phyloP scores from a whole-genome alignment of 2,329 filamentous ascomycete species.

The Hymenoscyphus salicellus region DNA sequence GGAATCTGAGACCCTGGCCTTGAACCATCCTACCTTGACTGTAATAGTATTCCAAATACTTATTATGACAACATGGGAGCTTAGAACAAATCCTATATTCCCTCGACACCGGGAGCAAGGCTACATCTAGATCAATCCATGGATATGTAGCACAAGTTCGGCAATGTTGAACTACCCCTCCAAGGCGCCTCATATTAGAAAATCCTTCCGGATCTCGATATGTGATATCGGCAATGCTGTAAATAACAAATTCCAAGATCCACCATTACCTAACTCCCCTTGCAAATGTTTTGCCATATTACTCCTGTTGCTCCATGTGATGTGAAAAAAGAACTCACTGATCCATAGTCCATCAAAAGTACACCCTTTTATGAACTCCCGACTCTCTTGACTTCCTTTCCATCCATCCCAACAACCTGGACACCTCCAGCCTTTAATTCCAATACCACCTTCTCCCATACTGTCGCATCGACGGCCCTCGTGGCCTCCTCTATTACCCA shows the following conservation, averaged over 20 bases:
- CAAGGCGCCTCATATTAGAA: neutral
- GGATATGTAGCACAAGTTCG: too few relatives aligned
- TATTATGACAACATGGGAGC: neutral
- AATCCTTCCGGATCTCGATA: neutral
- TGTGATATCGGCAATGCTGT: neutral
- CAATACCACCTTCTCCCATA: conserved; percentile 52
- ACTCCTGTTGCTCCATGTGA: neutral
- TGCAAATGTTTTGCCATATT: neutral
- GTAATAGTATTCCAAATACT: neutral
- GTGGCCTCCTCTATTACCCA: conserved; percentile 78
- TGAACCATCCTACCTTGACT: neutral
- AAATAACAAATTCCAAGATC: neutral
- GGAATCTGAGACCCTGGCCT: neutral
- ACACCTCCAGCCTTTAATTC: conserved; percentile 61
- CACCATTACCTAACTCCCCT: neutral
- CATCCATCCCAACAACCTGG: conserved; percentile 55
- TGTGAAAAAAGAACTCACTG: neutral
- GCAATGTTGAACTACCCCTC: too few relatives aligned
- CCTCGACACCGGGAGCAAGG: too few relatives aligned
- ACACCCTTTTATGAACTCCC: conserved; percentile 2
- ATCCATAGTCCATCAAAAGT: neutral
- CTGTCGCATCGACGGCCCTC: conserved; percentile 62
- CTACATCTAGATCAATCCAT: too few relatives aligned
- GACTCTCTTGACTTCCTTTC: conserved; percentile 55
- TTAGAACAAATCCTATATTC: neutral